phyloP scores from a whole-genome alignment of 148 eudicot species.

The Spergularia marina region DNA sequence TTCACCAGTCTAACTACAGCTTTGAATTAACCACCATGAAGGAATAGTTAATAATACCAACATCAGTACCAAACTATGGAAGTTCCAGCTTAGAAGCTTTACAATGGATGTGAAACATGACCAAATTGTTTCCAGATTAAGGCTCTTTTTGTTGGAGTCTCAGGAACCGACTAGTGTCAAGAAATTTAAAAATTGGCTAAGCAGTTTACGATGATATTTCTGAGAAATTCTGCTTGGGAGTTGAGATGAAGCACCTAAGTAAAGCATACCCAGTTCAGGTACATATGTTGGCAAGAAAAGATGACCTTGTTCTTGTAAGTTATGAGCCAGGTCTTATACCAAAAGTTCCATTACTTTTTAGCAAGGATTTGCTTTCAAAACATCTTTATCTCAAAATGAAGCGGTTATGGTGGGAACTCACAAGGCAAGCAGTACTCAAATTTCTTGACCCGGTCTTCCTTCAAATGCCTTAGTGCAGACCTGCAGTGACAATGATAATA shows the following conservation, averaged over 20 bases:
- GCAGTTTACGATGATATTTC: not conserved
- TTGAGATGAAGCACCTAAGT: not conserved
- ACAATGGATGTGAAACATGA: too few relatives aligned
- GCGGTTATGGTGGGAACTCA: slow-evolving; percentile 38
- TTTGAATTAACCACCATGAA: too few relatives aligned
- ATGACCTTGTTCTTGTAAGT: not conserved
- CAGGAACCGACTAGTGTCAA: not conserved
- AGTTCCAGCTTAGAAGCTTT: too few relatives aligned
- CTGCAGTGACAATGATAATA: slow-evolving; percentile 40
- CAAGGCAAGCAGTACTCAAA: slow-evolving; percentile 97
- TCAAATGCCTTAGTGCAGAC: slow-evolving; percentile 76
- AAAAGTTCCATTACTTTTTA: not conserved
- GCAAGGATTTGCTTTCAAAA: not conserved
- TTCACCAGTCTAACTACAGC: too few relatives aligned
- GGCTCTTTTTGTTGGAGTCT: too few relatives aligned
- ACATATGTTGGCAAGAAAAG: not conserved
- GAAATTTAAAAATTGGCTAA: not conserved
- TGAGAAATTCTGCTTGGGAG: not conserved
- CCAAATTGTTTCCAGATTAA: too few relatives aligned
- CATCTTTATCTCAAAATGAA: not conserved
- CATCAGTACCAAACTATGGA: too few relatives aligned
- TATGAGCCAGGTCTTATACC: not conserved
- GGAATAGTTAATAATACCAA: too few relatives aligned
- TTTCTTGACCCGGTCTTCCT: slow-evolving; percentile 79
- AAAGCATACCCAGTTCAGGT: not conserved